phyloP scores from a whole-genome alignment of 225 moss, liverwort and hornwort species.

The Marchantia paleacea region DNA sequence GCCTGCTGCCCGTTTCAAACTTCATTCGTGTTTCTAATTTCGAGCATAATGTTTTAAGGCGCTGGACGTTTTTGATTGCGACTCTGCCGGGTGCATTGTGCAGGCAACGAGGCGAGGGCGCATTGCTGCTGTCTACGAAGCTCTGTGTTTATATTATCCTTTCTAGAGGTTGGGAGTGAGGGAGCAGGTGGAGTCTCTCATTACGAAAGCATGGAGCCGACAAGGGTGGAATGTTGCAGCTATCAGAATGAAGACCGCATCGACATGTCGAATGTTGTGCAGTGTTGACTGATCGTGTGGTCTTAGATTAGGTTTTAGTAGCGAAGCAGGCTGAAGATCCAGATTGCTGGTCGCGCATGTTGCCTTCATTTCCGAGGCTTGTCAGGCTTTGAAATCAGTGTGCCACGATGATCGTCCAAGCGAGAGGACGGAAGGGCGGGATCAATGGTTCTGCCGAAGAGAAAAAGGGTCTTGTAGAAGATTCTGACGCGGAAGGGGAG shows the following conservation, averaged over 20 bases:
- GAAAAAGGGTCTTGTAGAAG: constrained; percentile 34
- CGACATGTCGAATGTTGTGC: background rate
- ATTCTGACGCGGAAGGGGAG: constrained; percentile 35
- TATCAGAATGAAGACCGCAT: background rate
- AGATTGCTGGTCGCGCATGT: background rate
- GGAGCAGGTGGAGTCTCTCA: background rate
- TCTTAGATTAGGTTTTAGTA: background rate
- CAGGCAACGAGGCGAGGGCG: background rate
- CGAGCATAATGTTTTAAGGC: background rate
- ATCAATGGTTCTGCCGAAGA: constrained; percentile 24
- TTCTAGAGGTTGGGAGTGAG: background rate
- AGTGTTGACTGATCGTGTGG: background rate
- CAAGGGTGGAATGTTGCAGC: background rate
- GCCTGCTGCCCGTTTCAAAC: background rate
- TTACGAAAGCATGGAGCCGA: background rate
- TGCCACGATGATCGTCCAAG: constrained; percentile 46
- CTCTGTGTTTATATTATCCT: no score
- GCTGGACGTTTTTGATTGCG: background rate
- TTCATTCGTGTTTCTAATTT: background rate
- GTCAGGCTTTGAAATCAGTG: background rate
- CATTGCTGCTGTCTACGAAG: background rate
- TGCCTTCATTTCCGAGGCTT: background rate
- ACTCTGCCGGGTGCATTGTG: background rate
- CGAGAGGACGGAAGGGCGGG: constrained; percentile 29
- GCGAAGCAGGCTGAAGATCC: background rate